Conservation (phyloP, 2,329 filamentous ascomycete genomes). For the Leptodontidium sp. region DNA sequence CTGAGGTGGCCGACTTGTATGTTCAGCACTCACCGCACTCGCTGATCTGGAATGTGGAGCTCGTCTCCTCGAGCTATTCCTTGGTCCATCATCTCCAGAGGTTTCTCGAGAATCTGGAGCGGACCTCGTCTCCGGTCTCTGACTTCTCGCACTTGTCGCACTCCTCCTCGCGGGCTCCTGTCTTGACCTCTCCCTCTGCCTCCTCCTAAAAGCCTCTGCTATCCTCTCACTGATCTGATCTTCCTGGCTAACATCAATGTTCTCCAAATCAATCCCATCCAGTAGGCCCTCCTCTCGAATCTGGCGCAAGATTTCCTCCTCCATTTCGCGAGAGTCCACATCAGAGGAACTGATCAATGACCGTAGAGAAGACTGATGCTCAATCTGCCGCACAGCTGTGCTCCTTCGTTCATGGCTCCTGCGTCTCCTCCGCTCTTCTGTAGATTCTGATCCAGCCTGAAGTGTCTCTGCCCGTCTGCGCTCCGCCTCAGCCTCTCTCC, state of each 20-base stretch:
- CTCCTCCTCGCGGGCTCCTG: constrained; percentile 56
- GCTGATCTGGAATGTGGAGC: constrained; percentile 56
- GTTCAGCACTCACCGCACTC: constrained; percentile 56
- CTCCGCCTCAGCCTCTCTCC: constrained; percentile 46
- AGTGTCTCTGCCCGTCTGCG: constrained; percentile 42
- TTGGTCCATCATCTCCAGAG: constrained; percentile 39
- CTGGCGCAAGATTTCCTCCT: constrained; percentile 87
- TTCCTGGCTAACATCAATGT: constrained; percentile 83
- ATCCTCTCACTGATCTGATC: constrained; percentile 92
- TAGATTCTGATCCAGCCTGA: constrained; percentile 33
- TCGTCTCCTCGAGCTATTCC: constrained; percentile 35
- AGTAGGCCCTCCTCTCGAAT: constrained; percentile 88
- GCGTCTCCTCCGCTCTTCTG: constrained; percentile 39
- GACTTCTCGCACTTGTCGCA: constrained; percentile 40
- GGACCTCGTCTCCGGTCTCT: constrained; percentile 29
- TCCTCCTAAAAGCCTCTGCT: constrained; percentile 83
- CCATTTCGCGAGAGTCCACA: constrained; percentile 78
- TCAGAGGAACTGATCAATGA: constrained; percentile 85
- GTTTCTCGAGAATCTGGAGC: constrained; percentile 43
- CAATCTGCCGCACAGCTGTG: constrained; percentile 65
- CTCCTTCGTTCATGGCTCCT: constrained; percentile 43
- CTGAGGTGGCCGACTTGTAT: constrained; percentile 58
- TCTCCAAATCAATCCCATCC: constrained; percentile 88
- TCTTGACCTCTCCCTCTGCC: constrained; percentile 71
- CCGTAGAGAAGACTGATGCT: constrained; percentile 88